phyloP scores from a whole-genome alignment of 2,329 filamentous ascomycete genomes.

The Pestalotiopsis sp. region DNA sequence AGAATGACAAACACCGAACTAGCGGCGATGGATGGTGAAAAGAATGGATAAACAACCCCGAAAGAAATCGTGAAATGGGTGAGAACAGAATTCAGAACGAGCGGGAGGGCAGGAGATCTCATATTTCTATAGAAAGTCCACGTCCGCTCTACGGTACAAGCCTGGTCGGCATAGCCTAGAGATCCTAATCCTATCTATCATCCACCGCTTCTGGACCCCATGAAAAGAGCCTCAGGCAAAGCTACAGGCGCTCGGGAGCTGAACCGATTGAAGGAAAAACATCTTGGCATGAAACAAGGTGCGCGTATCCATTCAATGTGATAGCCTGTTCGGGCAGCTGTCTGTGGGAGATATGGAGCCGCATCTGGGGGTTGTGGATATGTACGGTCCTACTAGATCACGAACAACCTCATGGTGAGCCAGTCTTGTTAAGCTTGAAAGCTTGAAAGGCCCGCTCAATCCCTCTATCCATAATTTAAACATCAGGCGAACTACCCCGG shows the following conservation, averaged over 20 bases:
- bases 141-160: neutral
- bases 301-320: neutral
- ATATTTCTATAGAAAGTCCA: neutral
- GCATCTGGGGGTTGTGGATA: neutral
- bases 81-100: neutral
- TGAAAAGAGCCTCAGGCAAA: neutral
- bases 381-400: too few relatives aligned
- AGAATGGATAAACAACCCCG: neutral
- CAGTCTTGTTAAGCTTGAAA: neutral
- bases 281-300: slow-evolving; percentile 8
- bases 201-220: neutral
- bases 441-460: neutral
- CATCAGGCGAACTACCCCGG: neutral
- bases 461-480: slow-evolving; percentile 8
- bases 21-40: slow-evolving; percentile 8
- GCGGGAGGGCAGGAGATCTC: neutral
- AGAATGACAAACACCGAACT: slow-evolving; percentile 7
- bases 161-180: neutral
- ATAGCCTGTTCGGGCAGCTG: neutral
- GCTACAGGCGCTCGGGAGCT: neutral
- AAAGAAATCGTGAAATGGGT: neutral
- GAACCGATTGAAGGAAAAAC: slow-evolving; percentile 7
- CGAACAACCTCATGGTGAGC: neutral
- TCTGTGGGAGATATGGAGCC: neutral
- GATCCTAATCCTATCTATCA: neutral